Conservation (phyloP, 2,329 filamentous ascomycete genomes). For the Ciborinia camelliae region DNA sequence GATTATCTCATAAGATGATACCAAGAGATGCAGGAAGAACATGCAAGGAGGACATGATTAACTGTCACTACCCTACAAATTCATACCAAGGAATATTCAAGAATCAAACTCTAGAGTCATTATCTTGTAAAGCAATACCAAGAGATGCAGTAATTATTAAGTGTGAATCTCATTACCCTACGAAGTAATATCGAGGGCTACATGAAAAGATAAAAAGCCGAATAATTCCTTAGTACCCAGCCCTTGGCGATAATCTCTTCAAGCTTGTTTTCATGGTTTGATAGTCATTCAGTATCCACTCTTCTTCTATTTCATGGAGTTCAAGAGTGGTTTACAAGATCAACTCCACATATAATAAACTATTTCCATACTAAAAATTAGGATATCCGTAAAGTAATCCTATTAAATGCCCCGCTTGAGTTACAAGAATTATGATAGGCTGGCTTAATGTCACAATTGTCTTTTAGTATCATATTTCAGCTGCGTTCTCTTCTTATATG, state of each 20-base stretch:
- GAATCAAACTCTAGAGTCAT: neutral
- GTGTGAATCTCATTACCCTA: neutral
- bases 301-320: neutral
- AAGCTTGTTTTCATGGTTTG: neutral
- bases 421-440: neutral
- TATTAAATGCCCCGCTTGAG: neutral
- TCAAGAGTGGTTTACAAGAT: neutral
- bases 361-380: neutral
- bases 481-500: slow-evolving; percentile 2
- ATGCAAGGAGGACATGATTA: neutral
- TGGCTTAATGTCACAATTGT: neutral
- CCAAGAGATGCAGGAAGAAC: slow-evolving; percentile 6
- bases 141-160: neutral
- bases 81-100: slow-evolving; percentile 7
- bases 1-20: neutral
- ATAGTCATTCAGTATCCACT: neutral
- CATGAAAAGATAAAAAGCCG: neutral
- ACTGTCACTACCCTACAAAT: neutral
- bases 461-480: slow-evolving; percentile 4
- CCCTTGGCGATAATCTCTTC: slow-evolving; percentile 14
- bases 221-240: slow-evolving; percentile 13
- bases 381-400: neutral
- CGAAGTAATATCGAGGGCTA: slow-evolving; percentile 11
- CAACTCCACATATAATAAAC: neutral
- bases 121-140: slow-evolving; percentile 4